Evolutionary conservation across 1,139 yeast species (phyloP).

Genomic region (Debaryomyces sp.): DNA sequence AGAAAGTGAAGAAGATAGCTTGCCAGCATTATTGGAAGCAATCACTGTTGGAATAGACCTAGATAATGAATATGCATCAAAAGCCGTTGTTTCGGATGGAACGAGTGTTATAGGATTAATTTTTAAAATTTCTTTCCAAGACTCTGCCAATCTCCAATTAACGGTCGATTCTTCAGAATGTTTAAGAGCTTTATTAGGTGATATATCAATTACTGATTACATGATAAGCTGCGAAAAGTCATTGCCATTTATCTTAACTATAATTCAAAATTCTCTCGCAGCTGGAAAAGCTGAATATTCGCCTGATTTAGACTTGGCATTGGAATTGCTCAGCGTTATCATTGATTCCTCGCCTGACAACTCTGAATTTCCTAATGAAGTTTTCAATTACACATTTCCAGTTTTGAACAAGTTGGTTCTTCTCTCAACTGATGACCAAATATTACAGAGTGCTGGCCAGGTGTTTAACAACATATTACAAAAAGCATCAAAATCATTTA

Average conservation of each 20-base stretch:
- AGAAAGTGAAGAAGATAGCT: slow-evolving; percentile 80
- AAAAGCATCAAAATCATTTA: slow-evolving; percentile 50
- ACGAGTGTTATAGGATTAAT: slow-evolving; percentile 52
- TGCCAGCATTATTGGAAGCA: slow-evolving; percentile 75
- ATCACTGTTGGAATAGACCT: slow-evolving; percentile 57
- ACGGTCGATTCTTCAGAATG: slow-evolving; percentile 64
- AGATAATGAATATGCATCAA: slow-evolving; percentile 37
- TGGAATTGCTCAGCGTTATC: slow-evolving; percentile 67
- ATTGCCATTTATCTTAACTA: slow-evolving; percentile 50
- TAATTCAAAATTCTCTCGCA: slow-evolving; percentile 28
- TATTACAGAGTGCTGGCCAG: slow-evolving; percentile 78
- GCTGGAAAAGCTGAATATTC: slow-evolving; percentile 41
- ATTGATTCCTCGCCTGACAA: slow-evolving; percentile 45
- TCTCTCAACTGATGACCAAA: slow-evolving; percentile 70
- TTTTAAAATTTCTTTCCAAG: slow-evolving; percentile 67
- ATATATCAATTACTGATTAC: slow-evolving; percentile 49
- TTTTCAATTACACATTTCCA: slow-evolving; percentile 56
- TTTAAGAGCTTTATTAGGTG: slow-evolving; percentile 57
- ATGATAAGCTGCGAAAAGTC: slow-evolving; percentile 52
- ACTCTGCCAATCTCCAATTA: slow-evolving; percentile 73
- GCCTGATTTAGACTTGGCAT: slow-evolving; percentile 63
- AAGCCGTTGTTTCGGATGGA: slow-evolving; percentile 22
- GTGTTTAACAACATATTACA: slow-evolving; percentile 66
- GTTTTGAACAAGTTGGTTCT: slow-evolving; percentile 54
- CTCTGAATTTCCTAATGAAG: slow-evolving; percentile 42